Conservation (phyloP, 768 basidiomycete species). For the Leccinum broughii region DNA sequence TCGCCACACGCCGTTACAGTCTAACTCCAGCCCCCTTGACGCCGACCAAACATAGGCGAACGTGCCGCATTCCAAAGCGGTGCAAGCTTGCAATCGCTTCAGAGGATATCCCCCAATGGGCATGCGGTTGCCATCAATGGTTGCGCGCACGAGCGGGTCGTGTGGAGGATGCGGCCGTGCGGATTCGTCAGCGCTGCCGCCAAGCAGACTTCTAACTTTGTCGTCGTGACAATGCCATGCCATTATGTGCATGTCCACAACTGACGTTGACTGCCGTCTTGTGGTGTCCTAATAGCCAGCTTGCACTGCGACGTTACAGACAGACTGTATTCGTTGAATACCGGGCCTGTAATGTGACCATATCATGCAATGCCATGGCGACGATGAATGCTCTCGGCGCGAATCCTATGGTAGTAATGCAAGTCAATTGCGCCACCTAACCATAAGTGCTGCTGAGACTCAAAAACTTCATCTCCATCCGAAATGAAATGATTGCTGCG, state of each 20-base stretch:
- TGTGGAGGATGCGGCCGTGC: not conserved
- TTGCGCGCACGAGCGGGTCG: not conserved
- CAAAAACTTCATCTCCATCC: not conserved
- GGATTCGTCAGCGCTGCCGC: not conserved
- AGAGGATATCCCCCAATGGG: not conserved
- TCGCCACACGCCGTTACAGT: no score
- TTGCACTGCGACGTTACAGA: not conserved
- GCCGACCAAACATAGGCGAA: not conserved
- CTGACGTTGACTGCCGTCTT: not conserved
- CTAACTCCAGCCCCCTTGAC: not conserved
- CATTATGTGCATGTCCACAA: not conserved
- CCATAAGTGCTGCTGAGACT: not conserved
- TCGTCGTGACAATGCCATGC: not conserved
- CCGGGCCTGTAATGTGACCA: not conserved
- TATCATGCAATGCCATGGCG: not conserved
- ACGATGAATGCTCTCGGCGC: not conserved
- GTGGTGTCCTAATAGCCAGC: not conserved
- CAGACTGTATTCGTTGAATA: not conserved
- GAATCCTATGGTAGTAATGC: no score
- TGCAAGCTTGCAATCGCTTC: not conserved
- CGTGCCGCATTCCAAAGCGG: not conserved
- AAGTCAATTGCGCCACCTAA: no score
- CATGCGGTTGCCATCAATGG: not conserved
- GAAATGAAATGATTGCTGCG: constrained; percentile 12
- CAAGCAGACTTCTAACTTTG: not conserved